Percentiles rank a stretch among this genome's conserved stretches.
Evolutionary conservation across 345 rosid species (phyloP).

Genomic region (Acer negundo): DNA sequence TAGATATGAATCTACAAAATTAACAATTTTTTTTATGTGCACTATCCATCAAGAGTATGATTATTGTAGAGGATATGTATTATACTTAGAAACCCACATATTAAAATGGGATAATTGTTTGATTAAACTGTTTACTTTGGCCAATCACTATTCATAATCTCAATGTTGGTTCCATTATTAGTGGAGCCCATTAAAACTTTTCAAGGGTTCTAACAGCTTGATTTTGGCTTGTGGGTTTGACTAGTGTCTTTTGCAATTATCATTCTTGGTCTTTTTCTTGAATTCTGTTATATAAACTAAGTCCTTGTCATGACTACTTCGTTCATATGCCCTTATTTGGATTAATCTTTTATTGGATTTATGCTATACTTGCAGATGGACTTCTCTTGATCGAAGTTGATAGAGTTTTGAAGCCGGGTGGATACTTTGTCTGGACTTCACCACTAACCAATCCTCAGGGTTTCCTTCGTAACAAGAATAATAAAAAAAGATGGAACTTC

Average conservation of each 20-base stretch:
- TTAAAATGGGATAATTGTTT: not conserved
- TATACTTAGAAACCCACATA: not conserved
- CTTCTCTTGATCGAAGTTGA: constrained; percentile 78
- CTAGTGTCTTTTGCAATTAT: too few relatives aligned
- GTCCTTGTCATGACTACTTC: not conserved
- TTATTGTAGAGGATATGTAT: not conserved
- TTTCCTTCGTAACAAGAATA: constrained; percentile 57
- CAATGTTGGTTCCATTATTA: too few relatives aligned
- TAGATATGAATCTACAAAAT: not conserved
- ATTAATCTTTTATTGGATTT: not conserved
- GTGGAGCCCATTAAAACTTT: too few relatives aligned
- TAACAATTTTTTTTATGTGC: not conserved
- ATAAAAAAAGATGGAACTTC: constrained; percentile 70
- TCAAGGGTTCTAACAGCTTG: too few relatives aligned
- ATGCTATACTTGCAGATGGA: constrained; percentile 59
- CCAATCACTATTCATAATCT: not conserved
- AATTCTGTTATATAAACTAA: too few relatives aligned
- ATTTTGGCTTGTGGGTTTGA: too few relatives aligned
- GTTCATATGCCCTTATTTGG: not conserved
- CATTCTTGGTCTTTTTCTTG: too few relatives aligned
- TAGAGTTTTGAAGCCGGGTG: constrained; percentile 95
- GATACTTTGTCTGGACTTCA: constrained; percentile 98
- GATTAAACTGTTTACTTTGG: not conserved
- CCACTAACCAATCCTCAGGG: constrained; percentile 73
- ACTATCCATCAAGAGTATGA: not conserved